Evolutionary conservation across 2,329 filamentous ascomycete genomes (phyloP).

Genomic region (Raffaelea ambrosiae): DNA sequence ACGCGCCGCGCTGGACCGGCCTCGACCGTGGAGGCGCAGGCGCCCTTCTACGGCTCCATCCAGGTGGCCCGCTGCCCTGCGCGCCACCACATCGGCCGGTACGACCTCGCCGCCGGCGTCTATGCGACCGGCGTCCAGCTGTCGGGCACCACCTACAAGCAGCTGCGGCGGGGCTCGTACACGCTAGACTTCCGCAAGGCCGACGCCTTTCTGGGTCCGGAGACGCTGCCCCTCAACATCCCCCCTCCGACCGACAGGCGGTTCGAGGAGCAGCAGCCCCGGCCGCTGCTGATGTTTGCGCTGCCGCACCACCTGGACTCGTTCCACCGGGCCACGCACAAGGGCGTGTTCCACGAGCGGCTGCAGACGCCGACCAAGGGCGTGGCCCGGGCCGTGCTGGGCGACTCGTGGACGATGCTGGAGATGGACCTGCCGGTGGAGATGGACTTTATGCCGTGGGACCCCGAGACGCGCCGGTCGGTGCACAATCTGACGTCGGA

Average conservation of each 20-base stretch:
- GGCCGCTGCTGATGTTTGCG: constrained; percentile 72
- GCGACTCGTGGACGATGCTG: constrained; percentile 67
- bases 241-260: constrained; percentile 26
- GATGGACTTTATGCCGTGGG: constrained; percentile 77
- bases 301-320: constrained; percentile 78
- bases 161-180: constrained; percentile 60
- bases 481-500: constrained; percentile 35
- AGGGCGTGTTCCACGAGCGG: constrained; percentile 42
- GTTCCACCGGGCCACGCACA: constrained; percentile 54
- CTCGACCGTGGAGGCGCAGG: constrained; percentile 54
- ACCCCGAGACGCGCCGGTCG: constrained; percentile 37
- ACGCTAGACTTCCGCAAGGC: constrained; percentile 63
- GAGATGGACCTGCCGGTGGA: constrained; percentile 63
- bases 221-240: no score
- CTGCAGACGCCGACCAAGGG: constrained; percentile 84
- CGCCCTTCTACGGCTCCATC: constrained; percentile 66
- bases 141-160: constrained; percentile 40
- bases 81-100: constrained; percentile 40
- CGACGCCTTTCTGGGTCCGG: no score
- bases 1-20: constrained; percentile 50
- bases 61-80: constrained; percentile 74
- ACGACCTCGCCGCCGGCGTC: constrained; percentile 67
- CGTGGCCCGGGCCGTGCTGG: constrained; percentile 61
- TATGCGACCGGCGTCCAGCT: constrained; percentile 61
- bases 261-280: constrained; percentile 13